Conservation (phyloP, 805 yeast species). For the Hemisphaericaspora nanyangensis region DNA sequence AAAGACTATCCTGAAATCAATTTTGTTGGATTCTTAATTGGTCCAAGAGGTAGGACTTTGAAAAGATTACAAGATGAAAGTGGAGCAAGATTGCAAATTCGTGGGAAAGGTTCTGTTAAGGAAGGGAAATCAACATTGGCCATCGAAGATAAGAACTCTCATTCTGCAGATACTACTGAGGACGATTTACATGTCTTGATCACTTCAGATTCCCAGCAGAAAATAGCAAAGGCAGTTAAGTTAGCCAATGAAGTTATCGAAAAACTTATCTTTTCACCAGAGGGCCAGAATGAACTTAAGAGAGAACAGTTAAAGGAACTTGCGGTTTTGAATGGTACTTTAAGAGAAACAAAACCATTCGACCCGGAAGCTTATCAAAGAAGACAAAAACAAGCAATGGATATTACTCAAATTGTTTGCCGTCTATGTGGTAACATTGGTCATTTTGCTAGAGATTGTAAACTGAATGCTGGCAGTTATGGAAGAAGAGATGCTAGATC, state of each 20-base stretch:
- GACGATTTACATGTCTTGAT: slow-evolving; percentile 90
- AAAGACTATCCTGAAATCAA: slow-evolving; percentile 87
- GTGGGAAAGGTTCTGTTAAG: slow-evolving; percentile 95
- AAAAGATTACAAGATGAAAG: slow-evolving; percentile 76
- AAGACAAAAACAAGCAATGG: slow-evolving; percentile 27
- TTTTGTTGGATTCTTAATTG: slow-evolving; percentile 84
- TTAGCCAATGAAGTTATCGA: slow-evolving; percentile 73
- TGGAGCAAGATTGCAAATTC: slow-evolving; percentile 84
- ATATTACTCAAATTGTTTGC: slow-evolving; percentile 60
- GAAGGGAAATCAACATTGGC: slow-evolving; percentile 67
- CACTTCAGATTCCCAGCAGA: slow-evolving; percentile 76
- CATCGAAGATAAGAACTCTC: slow-evolving; percentile 32
- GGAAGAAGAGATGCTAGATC: slow-evolving; percentile 1
- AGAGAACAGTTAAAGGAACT: slow-evolving; percentile 87
- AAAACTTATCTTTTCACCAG: slow-evolving; percentile 84
- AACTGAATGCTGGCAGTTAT: slow-evolving; percentile 32
- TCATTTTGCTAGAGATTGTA: slow-evolving; percentile 87
- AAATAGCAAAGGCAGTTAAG: slow-evolving; percentile 68
- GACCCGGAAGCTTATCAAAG: slow-evolving; percentile 32
- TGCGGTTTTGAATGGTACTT: slow-evolving; percentile 92
- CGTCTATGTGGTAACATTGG: slow-evolving; percentile 77
- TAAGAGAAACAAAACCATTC: slow-evolving; percentile 71
- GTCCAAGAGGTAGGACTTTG: slow-evolving; percentile 93
- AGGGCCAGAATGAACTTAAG: slow-evolving; percentile 88
- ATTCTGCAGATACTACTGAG: slow-evolving; percentile 12